Percentiles rank a stretch among this genome's conserved stretches.
Evolutionary conservation across 2,329 filamentous ascomycete species (phyloP).

Genomic region (Fusarium equiseti): DNA sequence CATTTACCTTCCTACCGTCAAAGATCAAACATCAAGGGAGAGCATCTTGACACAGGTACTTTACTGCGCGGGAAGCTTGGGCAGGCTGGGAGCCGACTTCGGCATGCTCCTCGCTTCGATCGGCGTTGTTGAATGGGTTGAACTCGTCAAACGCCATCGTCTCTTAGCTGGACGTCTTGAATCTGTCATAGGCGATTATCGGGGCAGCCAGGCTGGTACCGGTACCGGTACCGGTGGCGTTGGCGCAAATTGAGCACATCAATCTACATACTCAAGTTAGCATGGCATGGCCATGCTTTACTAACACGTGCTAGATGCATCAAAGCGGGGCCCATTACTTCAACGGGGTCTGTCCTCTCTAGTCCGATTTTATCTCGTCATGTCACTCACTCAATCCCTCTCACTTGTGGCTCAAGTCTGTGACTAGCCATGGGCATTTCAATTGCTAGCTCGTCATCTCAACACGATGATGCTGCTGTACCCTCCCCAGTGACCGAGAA

Average conservation of each 20-base stretch:
- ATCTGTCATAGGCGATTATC: conserved; percentile 70
- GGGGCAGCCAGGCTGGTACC: conserved; percentile 35
- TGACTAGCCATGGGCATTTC: conserved; percentile 45
- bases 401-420: conserved; percentile 38
- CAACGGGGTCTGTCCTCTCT: conserved; percentile 37
- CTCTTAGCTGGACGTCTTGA: conserved; percentile 84
- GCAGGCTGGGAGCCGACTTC: conserved; percentile 91
- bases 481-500: conserved; percentile 34
- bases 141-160: conserved; percentile 88
- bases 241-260: conserved; percentile 15
- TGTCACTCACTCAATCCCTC: conserved; percentile 37
- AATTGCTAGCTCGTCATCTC: conserved; percentile 40
- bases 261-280: not conserved
- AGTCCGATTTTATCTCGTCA: conserved; percentile 40
- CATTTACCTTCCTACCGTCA: conserved; percentile 82
- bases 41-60: conserved; percentile 92
- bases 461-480: conserved; percentile 37
- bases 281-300: conserved; percentile 22
- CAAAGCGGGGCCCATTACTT: conserved; percentile 37
- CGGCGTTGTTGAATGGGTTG: conserved; percentile 81
- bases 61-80: conserved; percentile 92
- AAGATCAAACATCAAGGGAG: conserved; percentile 83
- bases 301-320: conserved; percentile 40
- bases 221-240: conserved; percentile 1
- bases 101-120: conserved; percentile 80